phyloP scores from a whole-genome alignment of 345 rosid genomes.

The Populus tremula region DNA sequence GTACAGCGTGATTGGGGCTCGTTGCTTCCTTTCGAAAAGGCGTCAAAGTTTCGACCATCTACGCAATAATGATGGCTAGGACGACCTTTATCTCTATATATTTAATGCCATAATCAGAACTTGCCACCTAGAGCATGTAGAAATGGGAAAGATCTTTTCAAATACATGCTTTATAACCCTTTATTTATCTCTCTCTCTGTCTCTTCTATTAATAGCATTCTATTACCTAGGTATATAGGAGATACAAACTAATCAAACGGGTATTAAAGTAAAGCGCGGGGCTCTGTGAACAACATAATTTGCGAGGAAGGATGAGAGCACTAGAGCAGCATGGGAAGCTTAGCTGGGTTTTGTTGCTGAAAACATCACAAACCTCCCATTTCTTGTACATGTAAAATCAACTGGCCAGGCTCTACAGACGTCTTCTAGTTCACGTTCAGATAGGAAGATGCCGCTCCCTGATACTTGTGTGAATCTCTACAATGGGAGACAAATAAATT shows the following conservation, averaged over 20 bases:
- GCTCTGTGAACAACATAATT: background rate
- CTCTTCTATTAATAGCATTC: no score
- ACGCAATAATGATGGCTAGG: no score
- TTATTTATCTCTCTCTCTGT: no score
- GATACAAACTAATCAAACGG: background rate
- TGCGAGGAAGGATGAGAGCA: background rate
- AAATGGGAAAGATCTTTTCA: no score
- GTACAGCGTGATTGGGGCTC: no score
- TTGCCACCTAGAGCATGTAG: no score
- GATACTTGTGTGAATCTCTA: slow-evolving; percentile 50
- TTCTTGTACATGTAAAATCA: slow-evolving; percentile 52
- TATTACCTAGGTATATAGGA: background rate
- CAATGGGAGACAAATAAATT: slow-evolving; percentile 3
- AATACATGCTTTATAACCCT: no score
- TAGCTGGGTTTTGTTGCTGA: slow-evolving; percentile 68
- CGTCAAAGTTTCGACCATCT: no score
- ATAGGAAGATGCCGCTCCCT: slow-evolving; percentile 48
- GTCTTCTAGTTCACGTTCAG: slow-evolving; percentile 76
- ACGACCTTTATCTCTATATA: no score
- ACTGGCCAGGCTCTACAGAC: slow-evolving; percentile 70
- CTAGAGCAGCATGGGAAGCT: background rate
- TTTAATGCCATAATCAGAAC: no score
- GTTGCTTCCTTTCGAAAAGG: no score
- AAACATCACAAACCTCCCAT: slow-evolving; percentile 63
- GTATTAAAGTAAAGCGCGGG: background rate